phyloP scores from a whole-genome alignment of 768 basidiomycete species.

The Tulasnella sp. region DNA sequence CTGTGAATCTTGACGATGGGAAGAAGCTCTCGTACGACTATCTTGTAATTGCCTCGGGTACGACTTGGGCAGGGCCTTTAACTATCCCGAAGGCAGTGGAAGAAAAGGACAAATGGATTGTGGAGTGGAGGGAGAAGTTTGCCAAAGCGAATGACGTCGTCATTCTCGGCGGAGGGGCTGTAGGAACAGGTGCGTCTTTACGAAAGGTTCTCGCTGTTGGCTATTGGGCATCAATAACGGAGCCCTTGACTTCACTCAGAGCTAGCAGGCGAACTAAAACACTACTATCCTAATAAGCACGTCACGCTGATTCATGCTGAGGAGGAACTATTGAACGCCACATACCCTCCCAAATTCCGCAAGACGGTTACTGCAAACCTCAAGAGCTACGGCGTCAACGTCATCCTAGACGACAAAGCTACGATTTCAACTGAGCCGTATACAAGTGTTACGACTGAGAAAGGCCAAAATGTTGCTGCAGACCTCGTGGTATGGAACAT shows the following conservation, averaged over 20 bases:
- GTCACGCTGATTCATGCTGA: slow-evolving; percentile 24
- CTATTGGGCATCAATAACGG: not conserved
- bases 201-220: no score
- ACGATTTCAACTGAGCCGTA: not conserved
- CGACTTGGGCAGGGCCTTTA: slow-evolving; percentile 45
- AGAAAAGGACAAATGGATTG: slow-evolving; percentile 31
- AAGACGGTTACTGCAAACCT: slow-evolving; percentile 13
- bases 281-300: slow-evolving; percentile 22
- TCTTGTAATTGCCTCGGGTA: slow-evolving; percentile 56
- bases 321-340: slow-evolving; percentile 20
- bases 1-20: slow-evolving; percentile 46
- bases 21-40: slow-evolving; percentile 45
- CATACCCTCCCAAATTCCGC: slow-evolving; percentile 26
- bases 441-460: slow-evolving; percentile 23
- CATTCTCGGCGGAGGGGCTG: slow-evolving; percentile 24
- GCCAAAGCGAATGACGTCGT: slow-evolving; percentile 21
- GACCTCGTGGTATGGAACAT: slow-evolving; percentile 24
- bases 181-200: slow-evolving; percentile 20
- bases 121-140: slow-evolving; percentile 23
- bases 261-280: slow-evolving; percentile 24
- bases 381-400: slow-evolving; percentile 17
- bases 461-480: slow-evolving; percentile 24
- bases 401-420: slow-evolving; percentile 23
- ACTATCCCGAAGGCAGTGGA: slow-evolving; percentile 35
- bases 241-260: not conserved